Evolutionary conservation across 2,329 filamentous ascomycete genomes (phyloP), one percentile per base, ranked within the genome.

Genomic region (Phialophora expanda): DNA sequence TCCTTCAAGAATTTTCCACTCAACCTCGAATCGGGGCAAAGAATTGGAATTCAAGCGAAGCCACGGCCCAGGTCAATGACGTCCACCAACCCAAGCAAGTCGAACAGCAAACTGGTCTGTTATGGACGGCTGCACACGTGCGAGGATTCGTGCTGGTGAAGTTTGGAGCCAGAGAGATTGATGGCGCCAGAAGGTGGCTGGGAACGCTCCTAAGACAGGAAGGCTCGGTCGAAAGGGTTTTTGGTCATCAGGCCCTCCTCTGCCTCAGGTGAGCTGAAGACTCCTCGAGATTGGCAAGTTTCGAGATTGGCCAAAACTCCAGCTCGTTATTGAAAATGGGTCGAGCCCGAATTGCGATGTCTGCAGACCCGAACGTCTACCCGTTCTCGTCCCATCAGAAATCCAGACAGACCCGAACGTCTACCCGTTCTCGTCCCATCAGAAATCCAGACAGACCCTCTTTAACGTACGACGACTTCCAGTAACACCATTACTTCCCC

Each of bases 111-210:
- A 81, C 84, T 56, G 85, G 85, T 17, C 77, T 96, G 3, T 81
- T 94, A 3, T 97, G 93, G 92, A 93, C 92, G 28, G 91, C 90
- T 12, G 91, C 93, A 14, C 85, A 85, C 28, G 87, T 96, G 38
- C 85, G 93, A 61, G 90, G 92, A 3, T 97, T 94, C 74, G 89
- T 95, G 3, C 84, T 97, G 28, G 90, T 98, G 71, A 98, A 98
- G 77, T 96, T 98, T 76, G 92, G 91, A 1, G 91, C 93, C 1
- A 84, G 83, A 62, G 89, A 89, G 53, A 89, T 97, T 26, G 93
- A 98, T 76, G 90, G 89, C 28, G 93, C 89, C 3, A 87, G 91
- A 70, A 80, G 85, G 55, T 98, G 93, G 92, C 83, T 98, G 65
- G 87, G 88, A 9, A 83, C 83, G 6, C 90, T 97, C 86, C 80